Evolutionary conservation across 2,329 filamentous ascomycete genomes (phyloP).

Genomic region (Colletotrichum abscissum): DNA sequence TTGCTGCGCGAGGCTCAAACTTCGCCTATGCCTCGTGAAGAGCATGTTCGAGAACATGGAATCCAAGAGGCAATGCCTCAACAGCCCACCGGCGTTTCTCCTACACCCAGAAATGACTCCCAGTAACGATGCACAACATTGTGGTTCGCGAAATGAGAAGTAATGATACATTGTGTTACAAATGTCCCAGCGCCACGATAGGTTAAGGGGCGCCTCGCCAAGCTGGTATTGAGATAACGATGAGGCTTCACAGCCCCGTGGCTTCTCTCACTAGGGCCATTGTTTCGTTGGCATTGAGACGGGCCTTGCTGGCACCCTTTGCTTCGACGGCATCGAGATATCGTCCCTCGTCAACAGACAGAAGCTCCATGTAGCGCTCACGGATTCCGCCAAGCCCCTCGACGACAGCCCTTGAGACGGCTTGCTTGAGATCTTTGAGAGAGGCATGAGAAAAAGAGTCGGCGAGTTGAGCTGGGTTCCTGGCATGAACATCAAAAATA

Average conservation of each 20-base stretch:
- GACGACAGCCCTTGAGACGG: constrained; percentile 69
- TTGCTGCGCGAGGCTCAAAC: constrained; percentile 71
- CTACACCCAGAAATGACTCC: background rate
- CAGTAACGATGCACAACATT: background rate
- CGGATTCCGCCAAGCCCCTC: constrained; percentile 64
- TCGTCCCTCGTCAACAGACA: constrained; percentile 57
- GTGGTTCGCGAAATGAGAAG: background rate
- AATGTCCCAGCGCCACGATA: background rate
- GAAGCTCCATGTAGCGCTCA: constrained; percentile 64
- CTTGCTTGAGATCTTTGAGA: constrained; percentile 56
- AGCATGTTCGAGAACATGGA: background rate
- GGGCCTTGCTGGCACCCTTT: constrained; percentile 71
- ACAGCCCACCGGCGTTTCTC: background rate
- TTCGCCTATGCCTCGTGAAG: constrained; percentile 69
- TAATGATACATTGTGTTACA: constrained; percentile 2
- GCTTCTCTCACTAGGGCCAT: constrained; percentile 65
- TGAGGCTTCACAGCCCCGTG: constrained; percentile 55
- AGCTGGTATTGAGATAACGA: background rate
- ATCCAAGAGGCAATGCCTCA: background rate
- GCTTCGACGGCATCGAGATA: constrained; percentile 68
- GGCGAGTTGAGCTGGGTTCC: constrained; percentile 54
- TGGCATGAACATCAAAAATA: constrained; percentile 66
- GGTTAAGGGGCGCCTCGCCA: background rate
- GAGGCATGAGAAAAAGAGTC: constrained; percentile 49
- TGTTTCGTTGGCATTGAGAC: constrained; percentile 67